A percentile compares a stretch with the other conserved stretches of the same genome.
Evolutionary conservation across 768 basidiomycete species (phyloP).

Genomic region (Pisolithus albus): DNA sequence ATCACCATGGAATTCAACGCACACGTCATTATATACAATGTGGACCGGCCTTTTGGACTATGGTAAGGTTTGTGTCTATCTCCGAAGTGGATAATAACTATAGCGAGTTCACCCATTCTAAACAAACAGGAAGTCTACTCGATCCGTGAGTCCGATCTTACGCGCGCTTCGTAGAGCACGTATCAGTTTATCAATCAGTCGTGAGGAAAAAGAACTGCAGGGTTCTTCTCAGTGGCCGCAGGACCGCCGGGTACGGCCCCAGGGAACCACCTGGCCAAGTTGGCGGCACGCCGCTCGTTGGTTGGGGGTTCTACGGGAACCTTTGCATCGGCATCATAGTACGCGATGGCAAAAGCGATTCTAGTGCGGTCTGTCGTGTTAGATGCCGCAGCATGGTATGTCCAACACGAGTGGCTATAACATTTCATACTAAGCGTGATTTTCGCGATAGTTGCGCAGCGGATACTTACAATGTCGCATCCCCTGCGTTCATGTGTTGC

Average conservation of each 20-base stretch:
- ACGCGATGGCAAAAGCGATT: slow-evolving; percentile 1
- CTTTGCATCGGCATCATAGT: slow-evolving; percentile 1
- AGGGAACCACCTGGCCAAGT: slow-evolving; percentile 6
- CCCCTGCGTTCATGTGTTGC: slow-evolving; percentile 1
- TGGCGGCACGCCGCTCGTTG: slow-evolving; percentile 3
- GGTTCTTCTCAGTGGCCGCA: slow-evolving; percentile 3
- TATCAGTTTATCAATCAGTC: no score
- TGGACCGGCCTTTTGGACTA: no score
- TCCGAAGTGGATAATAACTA: no score
- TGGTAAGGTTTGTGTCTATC: no score
- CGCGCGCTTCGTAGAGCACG: no score
- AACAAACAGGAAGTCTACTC: no score
- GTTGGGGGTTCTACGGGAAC: background rate
- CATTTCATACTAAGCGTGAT: background rate
- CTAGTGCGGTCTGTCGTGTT: background rate
- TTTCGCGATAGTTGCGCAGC: no score
- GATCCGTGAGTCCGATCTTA: no score
- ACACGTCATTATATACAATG: no score
- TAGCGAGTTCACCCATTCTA: no score
- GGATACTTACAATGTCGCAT: slow-evolving; percentile 1
- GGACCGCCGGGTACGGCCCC: background rate
- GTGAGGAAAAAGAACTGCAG: background rate
- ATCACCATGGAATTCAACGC: no score
- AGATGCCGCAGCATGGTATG: slow-evolving; percentile 3
- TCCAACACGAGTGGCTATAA: slow-evolving; percentile 6